Percentiles rank a stretch among this genome's conserved stretches.
Evolutionary conservation across 495 filamentous ascomycete genomes (phyloP).

Genomic region (Penicillium mononematosum): DNA sequence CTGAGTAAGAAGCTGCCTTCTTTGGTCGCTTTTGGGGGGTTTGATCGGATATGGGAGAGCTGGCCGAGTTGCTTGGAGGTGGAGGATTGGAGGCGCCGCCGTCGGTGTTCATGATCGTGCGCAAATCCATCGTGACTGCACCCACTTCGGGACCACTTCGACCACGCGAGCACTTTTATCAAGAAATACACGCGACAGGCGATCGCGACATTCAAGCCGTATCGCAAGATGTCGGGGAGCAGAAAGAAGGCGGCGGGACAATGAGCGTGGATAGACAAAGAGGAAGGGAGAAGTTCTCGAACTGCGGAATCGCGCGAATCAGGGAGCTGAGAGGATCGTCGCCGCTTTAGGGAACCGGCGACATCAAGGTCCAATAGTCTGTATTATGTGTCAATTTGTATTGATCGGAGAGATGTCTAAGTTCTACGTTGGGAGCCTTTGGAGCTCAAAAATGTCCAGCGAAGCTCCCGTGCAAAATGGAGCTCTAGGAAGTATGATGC

Average conservation of each 20-base stretch:
- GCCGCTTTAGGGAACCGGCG: conserved; percentile 14
- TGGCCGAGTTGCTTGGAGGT: conserved; percentile 28
- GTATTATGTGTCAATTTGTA: neutral
- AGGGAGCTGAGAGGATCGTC: conserved; percentile 16
- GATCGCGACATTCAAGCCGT: conserved; percentile 27
- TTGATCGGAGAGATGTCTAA: neutral
- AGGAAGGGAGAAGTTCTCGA: conserved; percentile 32
- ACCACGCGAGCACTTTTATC: conserved; percentile 26
- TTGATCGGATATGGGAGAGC: conserved; percentile 22
- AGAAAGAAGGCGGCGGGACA: conserved; percentile 17
- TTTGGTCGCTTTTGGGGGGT: conserved; percentile 35
- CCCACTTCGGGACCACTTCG: conserved; percentile 23
- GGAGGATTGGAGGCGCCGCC: conserved; percentile 36
- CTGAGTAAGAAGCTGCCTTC: conserved; percentile 24
- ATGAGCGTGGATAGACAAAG: conserved; percentile 22
- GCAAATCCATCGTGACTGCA: conserved; percentile 51
- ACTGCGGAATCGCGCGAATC: conserved; percentile 27
- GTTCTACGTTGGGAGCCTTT: conserved; percentile 9
- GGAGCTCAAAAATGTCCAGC: conserved; percentile 3
- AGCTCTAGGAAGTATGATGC: conserved; percentile 8
- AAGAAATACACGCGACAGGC: conserved; percentile 14
- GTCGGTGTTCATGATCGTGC: conserved; percentile 54
- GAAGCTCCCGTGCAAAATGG: conserved; percentile 4
- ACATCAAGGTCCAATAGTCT: conserved; percentile 3
- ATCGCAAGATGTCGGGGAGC: conserved; percentile 13